Percentiles rank a stretch among this genome's conserved stretches.
Conservation (phyloP, 306 rosid genomes). For the Sophora flavescens region DNA sequence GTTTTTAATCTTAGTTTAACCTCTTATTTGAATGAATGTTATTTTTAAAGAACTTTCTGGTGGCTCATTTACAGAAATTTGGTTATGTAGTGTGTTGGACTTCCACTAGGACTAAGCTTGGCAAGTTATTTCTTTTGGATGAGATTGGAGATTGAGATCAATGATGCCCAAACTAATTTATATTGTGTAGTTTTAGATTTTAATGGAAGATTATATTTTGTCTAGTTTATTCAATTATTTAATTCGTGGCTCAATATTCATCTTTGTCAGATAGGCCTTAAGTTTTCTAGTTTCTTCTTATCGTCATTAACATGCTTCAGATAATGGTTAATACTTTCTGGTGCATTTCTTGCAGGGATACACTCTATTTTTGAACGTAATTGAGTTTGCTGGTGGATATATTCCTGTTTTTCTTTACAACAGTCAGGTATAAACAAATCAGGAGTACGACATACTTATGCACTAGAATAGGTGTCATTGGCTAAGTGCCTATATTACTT, state of each 20-base stretch:
- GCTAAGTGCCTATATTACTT: constrained; percentile 7
- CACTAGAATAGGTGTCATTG: constrained; percentile 11
- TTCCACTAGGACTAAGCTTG: constrained; percentile 20
- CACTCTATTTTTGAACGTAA: constrained; percentile 80
- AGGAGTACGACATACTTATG: constrained; percentile 28
- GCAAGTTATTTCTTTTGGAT: constrained; percentile 16
- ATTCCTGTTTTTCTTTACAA: constrained; percentile 84
- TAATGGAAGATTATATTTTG: constrained; percentile 7
- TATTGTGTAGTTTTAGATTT: constrained; percentile 22
- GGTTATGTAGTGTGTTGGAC: constrained; percentile 18
- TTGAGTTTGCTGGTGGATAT: constrained; percentile 74
- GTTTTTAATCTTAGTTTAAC: constrained; percentile 19
- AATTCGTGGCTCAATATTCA: constrained; percentile 29
- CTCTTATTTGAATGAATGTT: background rate
- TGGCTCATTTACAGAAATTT: constrained; percentile 19
- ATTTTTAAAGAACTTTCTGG: background rate
- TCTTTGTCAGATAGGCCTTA: background rate
- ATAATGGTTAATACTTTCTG: constrained; percentile 18
- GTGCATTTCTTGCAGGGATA: constrained; percentile 71
- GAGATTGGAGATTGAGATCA: constrained; percentile 12
- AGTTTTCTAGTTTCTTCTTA: constrained; percentile 33
- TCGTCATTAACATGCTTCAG: constrained; percentile 23
- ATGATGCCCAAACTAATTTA: constrained; percentile 8
- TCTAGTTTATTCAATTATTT: constrained; percentile 31
- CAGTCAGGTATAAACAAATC: constrained; percentile 73